Conservation (phyloP, 768 basidiomycete species). For the Termitomyces sp. region DNA sequence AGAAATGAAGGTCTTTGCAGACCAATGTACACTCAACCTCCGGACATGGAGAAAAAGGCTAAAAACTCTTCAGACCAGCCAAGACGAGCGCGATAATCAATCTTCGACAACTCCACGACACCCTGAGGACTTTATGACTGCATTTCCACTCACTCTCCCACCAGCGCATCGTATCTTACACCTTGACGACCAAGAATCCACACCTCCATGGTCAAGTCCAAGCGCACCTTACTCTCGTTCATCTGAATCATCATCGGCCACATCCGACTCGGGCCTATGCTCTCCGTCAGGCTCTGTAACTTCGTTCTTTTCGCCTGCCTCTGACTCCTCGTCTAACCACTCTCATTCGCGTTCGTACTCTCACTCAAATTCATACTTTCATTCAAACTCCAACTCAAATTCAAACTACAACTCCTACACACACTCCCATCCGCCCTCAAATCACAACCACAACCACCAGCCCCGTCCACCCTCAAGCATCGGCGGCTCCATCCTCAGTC, state of each 20-base stretch:
- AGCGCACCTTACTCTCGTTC: slow-evolving; percentile 16
- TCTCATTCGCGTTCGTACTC: neutral
- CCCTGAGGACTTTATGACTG: slow-evolving; percentile 35
- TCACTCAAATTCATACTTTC: neutral
- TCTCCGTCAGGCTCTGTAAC: slow-evolving; percentile 23
- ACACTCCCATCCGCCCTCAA: slow-evolving; percentile 7
- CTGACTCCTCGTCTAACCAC: slow-evolving; percentile 16
- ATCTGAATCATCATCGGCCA: slow-evolving; percentile 18
- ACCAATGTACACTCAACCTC: slow-evolving; percentile 67
- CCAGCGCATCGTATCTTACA: slow-evolving; percentile 13
- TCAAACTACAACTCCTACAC: neutral
- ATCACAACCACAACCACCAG: neutral
- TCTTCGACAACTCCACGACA: slow-evolving; percentile 53
- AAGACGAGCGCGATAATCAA: slow-evolving; percentile 35
- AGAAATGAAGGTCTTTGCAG: slow-evolving; percentile 68
- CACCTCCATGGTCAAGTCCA: slow-evolving; percentile 18
- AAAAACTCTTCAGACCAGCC: slow-evolving; percentile 25
- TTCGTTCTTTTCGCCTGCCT: slow-evolving; percentile 24
- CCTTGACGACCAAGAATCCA: slow-evolving; percentile 12
- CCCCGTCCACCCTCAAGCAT: slow-evolving; percentile 14
- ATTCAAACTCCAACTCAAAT: neutral
- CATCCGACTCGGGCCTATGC: slow-evolving; percentile 21
- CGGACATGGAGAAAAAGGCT: slow-evolving; percentile 57
- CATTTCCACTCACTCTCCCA: slow-evolving; percentile 31
- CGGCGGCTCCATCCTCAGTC: slow-evolving; percentile 15